A percentile compares a stretch with the other conserved stretches of the same genome.
These are phyloP conservation scores for Penicillium odoratum DNA, from an alignment of 495 filamentous ascomycete genomes.

Conservation along the genomic window DNA sequence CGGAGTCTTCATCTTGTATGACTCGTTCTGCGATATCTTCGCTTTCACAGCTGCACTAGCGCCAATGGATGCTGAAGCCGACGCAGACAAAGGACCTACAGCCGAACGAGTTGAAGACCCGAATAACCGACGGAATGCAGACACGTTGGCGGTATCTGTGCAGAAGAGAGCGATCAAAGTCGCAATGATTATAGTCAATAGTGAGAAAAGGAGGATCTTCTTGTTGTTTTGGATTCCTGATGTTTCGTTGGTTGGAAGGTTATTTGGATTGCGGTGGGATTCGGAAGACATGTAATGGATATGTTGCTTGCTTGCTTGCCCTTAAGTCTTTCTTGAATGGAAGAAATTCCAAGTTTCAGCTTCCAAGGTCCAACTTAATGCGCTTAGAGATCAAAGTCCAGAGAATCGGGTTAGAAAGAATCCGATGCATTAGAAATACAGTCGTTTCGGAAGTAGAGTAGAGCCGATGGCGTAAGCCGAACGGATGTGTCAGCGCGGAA, in stretches of 20 bases:
- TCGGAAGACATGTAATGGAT: constrained; percentile 28
- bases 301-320: no score
- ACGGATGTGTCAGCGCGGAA: constrained; percentile 33
- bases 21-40: background rate
- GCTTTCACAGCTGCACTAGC: constrained; percentile 3
- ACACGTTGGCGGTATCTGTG: constrained; percentile 34
- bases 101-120: constrained; percentile 15
- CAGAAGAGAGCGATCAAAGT: constrained; percentile 18
- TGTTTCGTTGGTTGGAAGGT: background rate
- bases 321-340: no score
- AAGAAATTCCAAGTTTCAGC: background rate
- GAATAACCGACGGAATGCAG: constrained; percentile 30
- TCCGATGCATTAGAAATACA: constrained; percentile 6
- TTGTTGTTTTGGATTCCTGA: constrained; percentile 1
- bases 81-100: constrained; percentile 1
- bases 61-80: constrained; percentile 4
- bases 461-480: constrained; percentile 22
- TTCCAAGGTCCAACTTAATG: no score
- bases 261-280: constrained; percentile 5
- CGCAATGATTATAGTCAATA: constrained; percentile 19
- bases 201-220: constrained; percentile 13
- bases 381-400: no score
- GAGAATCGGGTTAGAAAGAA: background rate
- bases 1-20: constrained; percentile 48
- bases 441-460: constrained; percentile 9